Conservation (phyloP, 2,329 filamentous ascomycete genomes). For the Didymella arachidicola region DNA sequence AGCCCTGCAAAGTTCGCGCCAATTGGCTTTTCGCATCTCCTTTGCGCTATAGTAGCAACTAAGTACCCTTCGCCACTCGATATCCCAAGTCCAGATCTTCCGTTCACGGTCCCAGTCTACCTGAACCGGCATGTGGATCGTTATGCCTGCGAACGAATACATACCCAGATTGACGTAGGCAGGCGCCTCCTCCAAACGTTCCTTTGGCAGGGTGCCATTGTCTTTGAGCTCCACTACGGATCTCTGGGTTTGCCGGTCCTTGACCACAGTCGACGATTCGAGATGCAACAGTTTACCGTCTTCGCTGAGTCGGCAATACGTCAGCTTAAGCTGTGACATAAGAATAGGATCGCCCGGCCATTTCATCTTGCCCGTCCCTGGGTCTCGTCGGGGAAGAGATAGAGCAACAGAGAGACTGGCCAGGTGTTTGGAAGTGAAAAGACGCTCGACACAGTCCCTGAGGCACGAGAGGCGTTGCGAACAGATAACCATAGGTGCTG, state of each 20-base stretch:
- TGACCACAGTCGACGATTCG: slow-evolving; percentile 19
- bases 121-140: slow-evolving; percentile 15
- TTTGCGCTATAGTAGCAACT: slow-evolving; percentile 30
- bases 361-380: slow-evolving; percentile 21
- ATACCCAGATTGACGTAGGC: slow-evolving; percentile 29
- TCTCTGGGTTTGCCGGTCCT: slow-evolving; percentile 5
- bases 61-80: slow-evolving; percentile 31
- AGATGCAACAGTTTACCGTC: slow-evolving; percentile 16
- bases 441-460: slow-evolving; percentile 28
- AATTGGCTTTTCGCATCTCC: slow-evolving; percentile 4
- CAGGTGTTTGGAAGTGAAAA: slow-evolving; percentile 29
- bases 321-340: slow-evolving; percentile 20
- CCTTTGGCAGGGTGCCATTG: slow-evolving; percentile 18
- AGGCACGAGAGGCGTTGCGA: slow-evolving; percentile 28
- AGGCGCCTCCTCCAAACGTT: slow-evolving; percentile 29
- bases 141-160: slow-evolving; percentile 23
- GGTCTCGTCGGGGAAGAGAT: slow-evolving; percentile 32
- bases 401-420: slow-evolving; percentile 22
- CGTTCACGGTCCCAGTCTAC: slow-evolving; percentile 30
- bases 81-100: slow-evolving; percentile 32
- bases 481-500: slow-evolving; percentile 31
- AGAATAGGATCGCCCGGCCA: slow-evolving; percentile 26
- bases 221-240: slow-evolving; percentile 27
- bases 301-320: slow-evolving; percentile 10
- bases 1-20: neutral